Evolutionary conservation across 2,329 filamentous ascomycete genomes (phyloP), one percentile per base, ranked within the genome.

Genomic region (Uncinocarpus reesii): DNA sequence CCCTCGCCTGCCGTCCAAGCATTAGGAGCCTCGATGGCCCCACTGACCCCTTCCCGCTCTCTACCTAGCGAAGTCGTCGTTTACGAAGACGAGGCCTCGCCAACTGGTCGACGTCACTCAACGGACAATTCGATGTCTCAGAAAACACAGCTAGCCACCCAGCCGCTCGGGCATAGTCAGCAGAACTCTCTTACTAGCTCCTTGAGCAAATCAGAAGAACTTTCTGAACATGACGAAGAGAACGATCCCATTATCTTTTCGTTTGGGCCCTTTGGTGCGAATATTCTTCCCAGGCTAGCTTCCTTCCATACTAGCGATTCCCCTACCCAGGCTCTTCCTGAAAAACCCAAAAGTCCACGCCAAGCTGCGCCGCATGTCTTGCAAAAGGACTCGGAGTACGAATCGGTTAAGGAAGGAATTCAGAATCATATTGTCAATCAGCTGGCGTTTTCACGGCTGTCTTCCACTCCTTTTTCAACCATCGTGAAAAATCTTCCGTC

Each of bases 221-320:
- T 83, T 46, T 82, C 86, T 43, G 80, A 94, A 54, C 82, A 85
- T 0, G 84, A 90, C 57, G 89, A 95, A 70, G 90, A 96, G 67
- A 95, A 95, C 55, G 92, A 96, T 57, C 89, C 89, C 2, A 81
- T 95, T 47, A 74, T 95, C 15, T 86, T 92, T 65, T 95, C 89
- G 0, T 95, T 95, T 56, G 89, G 88, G 13, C 87, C 88, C 0
- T 94, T 86, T 60, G 88, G 87, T 35, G 84, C 85, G 47, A 86
- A 95, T 61, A 74, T 95, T 31, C 80, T 90, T n/a, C 79, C 79
- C 52, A 81, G 86, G 21, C 77, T 95, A 64, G 84, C 86, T 18
- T 86, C 84, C 1, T 84, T 95, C 70, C 77, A 75, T 42, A 76
- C 85, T 3, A 73, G 70, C 36, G 67, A 71, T 42, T 86, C 85